Percentiles rank a stretch among this genome's conserved stretches.
These are phyloP conservation scores for Cronartium ribicola DNA, from an alignment of 1,284 basidiomycete genomes.

Conservation along the genomic window DNA sequence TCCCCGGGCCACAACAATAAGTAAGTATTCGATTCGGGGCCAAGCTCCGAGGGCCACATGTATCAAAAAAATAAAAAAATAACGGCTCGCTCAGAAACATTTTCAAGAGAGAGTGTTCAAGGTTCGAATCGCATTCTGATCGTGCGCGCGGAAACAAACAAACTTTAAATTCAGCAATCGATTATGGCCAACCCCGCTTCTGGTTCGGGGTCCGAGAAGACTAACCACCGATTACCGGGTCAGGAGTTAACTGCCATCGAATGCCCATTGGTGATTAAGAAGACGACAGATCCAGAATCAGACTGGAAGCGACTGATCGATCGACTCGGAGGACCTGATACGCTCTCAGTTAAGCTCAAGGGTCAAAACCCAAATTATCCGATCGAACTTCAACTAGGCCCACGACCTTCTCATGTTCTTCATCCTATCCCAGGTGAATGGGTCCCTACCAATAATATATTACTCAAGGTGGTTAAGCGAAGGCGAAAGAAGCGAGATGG, in stretches of 20 bases:
- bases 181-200: too few species aligned
- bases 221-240: neutral
- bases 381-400: constrained; percentile 19
- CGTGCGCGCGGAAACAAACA: too few species aligned
- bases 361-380: constrained; percentile 20
- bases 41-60: too few species aligned
- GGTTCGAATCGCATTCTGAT: too few species aligned
- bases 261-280: neutral
- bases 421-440: constrained; percentile 77
- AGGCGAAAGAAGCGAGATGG: constrained; percentile 52
- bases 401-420: constrained; percentile 55
- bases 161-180: too few species aligned
- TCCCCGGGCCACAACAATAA: too few species aligned
- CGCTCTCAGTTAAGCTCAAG: constrained; percentile 2
- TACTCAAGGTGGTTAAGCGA: constrained; percentile 72
- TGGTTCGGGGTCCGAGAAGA: too few species aligned
- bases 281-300: neutral
- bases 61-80: too few species aligned
- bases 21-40: too few species aligned
- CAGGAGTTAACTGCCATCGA: constrained; percentile 1
- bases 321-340: constrained; percentile 6
- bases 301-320: constrained; percentile 10
- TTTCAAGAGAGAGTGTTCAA: too few species aligned
- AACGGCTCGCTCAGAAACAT: too few species aligned
- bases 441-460: constrained; percentile 67